Evolutionary conservation across 768 basidiomycete species (phyloP), one percentile per base, ranked within the genome.

Genomic region (Leccinellum luteum): DNA sequence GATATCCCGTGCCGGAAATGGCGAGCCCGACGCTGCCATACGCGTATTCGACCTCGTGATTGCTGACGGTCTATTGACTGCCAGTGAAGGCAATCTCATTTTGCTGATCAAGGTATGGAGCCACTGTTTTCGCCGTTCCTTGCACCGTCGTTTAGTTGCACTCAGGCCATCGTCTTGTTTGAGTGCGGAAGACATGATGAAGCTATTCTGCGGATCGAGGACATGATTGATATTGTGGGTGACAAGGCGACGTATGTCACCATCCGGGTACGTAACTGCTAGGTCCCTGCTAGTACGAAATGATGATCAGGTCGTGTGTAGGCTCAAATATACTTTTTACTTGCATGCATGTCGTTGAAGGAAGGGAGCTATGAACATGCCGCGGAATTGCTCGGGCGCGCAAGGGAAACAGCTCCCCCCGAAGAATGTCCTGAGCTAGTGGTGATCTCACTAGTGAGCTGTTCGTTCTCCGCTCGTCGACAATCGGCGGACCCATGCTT

Each of bases 21-120:
- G 52, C 7, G 52, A 62, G 3, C 6, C 43, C 1, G 57, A 62
- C 3, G 41, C 21, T 5, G 64, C 32, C 6, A 48, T 54, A 27
- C 27, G 48, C 17, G 6, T n/a, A 13, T 59, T 64, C 25, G 60
- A 65, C 32, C 60, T 62, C 13, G 51, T 51, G 3, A 57, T 65
- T 21, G 28, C 7, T 3, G 27, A 57, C 0, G 21, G 31, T 12
- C 28, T 23, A 12, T 2, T 41, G 9, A 8, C 8, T 6, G 38
- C 38, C 38, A 8, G 9, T 19, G 64, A 65, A n/a, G 56, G 23
- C 14, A 43, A 30, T 3, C 35, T 62, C 49, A 50, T 65, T 6
- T 43, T 65, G 15, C 30, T 59, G 0, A 51, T 65, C 27, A 65
- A 63, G 60, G 64, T 55, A 21, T 17, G 19, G 2, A 2, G 10